Conservation (phyloP, 768 basidiomycete species). For the Symmetrospora coprosmae region DNA sequence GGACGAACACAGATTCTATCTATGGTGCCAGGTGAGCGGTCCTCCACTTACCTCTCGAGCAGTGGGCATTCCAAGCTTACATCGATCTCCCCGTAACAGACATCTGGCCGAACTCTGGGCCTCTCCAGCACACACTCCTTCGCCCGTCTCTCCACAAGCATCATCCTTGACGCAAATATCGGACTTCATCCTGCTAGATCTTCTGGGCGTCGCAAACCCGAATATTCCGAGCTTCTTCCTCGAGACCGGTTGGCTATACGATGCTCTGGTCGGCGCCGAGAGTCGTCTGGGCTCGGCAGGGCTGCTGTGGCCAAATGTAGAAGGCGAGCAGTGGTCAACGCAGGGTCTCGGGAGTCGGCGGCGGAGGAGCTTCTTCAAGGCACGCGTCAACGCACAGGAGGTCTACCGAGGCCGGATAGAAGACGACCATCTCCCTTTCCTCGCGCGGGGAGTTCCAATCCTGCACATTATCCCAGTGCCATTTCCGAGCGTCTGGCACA, state of each 20-base stretch:
- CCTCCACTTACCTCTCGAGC: too few relatives aligned
- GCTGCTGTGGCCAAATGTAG: conserved; percentile 40
- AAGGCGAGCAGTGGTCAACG: conserved; percentile 15
- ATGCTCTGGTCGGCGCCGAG: conserved; percentile 60
- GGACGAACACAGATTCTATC: conserved; percentile 78
- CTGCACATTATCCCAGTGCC: conserved; percentile 79
- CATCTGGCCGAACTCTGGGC: conserved; percentile 82
- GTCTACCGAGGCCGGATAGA: conserved; percentile 21
- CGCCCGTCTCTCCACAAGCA: conserved; percentile 30
- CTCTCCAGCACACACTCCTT: conserved; percentile 49
- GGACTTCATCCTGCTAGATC: conserved; percentile 80
- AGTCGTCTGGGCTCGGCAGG: conserved; percentile 52
- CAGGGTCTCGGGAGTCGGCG: conserved; percentile 14
- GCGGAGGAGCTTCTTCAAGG: conserved; percentile 18
- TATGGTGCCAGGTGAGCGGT: conserved; percentile 73
- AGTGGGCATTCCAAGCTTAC: too few relatives aligned
- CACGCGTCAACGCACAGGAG: conserved; percentile 5
- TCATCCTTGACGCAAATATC: conserved; percentile 67
- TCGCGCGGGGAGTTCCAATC: conserved; percentile 64
- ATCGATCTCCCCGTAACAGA: too few relatives aligned
- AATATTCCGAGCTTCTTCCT: conserved; percentile 63
- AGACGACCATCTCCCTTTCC: conserved; percentile 89
- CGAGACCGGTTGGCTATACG: conserved; percentile 87
- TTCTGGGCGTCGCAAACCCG: conserved; percentile 67
- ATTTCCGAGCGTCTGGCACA: background rate